phyloP scores from a whole-genome alignment of 2,329 filamentous ascomycete genomes.

The Hymenoscyphus infarciens region DNA sequence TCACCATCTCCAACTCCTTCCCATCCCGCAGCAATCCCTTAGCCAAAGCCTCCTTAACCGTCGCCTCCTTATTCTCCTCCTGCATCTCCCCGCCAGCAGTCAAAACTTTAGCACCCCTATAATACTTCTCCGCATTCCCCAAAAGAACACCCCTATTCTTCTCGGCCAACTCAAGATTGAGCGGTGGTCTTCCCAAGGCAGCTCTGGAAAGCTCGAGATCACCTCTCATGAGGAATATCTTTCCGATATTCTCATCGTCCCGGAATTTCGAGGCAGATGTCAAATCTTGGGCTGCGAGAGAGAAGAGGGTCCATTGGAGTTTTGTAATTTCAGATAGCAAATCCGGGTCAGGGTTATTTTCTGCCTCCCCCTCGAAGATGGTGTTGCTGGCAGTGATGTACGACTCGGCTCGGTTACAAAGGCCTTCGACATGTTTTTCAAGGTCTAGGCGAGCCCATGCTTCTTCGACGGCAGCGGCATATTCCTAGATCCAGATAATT shows the following conservation, averaged over 20 bases:
- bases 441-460: conserved; percentile 42
- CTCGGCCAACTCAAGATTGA: conserved; percentile 40
- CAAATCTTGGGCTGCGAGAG: conserved; percentile 47
- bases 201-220: conserved; percentile 53
- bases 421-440: conserved; percentile 43
- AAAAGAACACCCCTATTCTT: conserved; percentile 46
- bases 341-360: conserved; percentile 16
- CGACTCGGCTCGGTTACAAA: conserved; percentile 54
- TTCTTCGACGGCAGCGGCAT: conserved; percentile 29
- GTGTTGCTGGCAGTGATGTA: conserved; percentile 47
- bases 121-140: conserved; percentile 56
- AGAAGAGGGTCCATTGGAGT: conserved; percentile 51
- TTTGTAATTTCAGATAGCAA: conserved; percentile 19
- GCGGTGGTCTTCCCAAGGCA: conserved; percentile 46
- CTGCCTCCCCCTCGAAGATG: conserved; percentile 1
- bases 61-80: conserved; percentile 12
- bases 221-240: conserved; percentile 51
- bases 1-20: background rate
- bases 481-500: conserved; percentile 2
- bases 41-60: conserved; percentile 10
- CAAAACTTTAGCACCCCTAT: conserved; percentile 44
- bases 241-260: conserved; percentile 45
- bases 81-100: conserved; percentile 15
- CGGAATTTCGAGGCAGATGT: conserved; percentile 50
- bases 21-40: conserved; percentile 8